Conservation (phyloP, 306 rosid species). For the Benincasa hispida region DNA sequence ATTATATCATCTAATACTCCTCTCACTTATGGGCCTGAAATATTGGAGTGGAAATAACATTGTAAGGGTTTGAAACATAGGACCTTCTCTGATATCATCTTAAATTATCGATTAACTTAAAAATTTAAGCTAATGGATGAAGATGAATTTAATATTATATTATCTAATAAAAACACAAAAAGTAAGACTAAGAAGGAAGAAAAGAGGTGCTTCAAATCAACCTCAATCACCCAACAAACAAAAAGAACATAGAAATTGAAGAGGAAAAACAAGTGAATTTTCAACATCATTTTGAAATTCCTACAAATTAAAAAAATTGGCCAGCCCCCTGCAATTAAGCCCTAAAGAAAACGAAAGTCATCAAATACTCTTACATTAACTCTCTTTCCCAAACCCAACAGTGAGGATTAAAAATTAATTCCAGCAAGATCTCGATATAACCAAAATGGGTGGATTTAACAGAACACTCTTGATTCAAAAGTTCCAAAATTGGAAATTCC, state of each 20-base stretch:
- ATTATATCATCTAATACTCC: no score
- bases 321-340: neutral
- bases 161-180: neutral
- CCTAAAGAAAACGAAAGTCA: neutral
- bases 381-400: neutral
- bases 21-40: no score
- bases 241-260: neutral
- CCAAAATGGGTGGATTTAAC: neutral
- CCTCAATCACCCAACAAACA: neutral
- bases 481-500: neutral
- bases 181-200: neutral
- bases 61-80: no score
- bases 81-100: no score
- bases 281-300: neutral
- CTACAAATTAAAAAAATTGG: neutral
- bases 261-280: neutral
- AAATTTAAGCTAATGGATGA: no score
- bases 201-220: neutral
- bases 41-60: no score
- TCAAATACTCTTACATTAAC: neutral
- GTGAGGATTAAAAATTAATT: neutral
- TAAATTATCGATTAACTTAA: no score
- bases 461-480: neutral
- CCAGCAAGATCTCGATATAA: neutral
- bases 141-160: no score